Evolutionary conservation across 129 eudicot genomes (phyloP).

Genomic region (Chrysanthemum seticuspe): DNA sequence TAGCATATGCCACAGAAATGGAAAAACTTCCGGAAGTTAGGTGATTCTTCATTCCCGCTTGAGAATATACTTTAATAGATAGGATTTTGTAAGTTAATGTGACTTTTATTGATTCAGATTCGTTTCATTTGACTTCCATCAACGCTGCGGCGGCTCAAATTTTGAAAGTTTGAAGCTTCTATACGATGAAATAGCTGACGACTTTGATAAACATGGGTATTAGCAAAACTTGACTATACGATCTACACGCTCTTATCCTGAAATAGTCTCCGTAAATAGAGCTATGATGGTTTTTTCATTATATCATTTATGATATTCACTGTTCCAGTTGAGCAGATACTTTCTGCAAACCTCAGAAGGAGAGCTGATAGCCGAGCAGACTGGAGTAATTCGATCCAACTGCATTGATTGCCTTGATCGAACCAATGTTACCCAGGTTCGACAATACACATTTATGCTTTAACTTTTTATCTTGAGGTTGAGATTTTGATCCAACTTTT

Average conservation of each 20-base stretch:
- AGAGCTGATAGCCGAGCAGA: conserved; percentile 70
- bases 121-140: conserved; percentile 89
- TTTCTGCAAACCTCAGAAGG: conserved; percentile 73
- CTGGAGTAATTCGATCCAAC: conserved; percentile 82
- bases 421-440: conserved; percentile 97
- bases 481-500: not conserved
- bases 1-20: conserved; percentile 87
- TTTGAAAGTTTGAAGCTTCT: conserved; percentile 71
- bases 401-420: conserved; percentile 99
- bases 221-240: conserved; percentile 25
- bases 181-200: conserved; percentile 70
- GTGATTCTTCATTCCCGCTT: conserved; percentile 39
- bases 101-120: conserved; percentile 51
- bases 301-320: conserved; percentile 49
- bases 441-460: conserved; percentile 16
- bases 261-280: conserved; percentile 38
- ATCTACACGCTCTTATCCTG: conserved; percentile 21
- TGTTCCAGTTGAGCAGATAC: conserved; percentile 85
- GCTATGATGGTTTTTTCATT: conserved; percentile 43
- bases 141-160: conserved; percentile 65
- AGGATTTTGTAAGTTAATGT: not conserved
- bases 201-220: conserved; percentile 89
- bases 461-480: not conserved
- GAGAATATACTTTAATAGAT: not conserved
- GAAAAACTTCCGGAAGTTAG: conserved; percentile 75